phyloP scores from a whole-genome alignment of 176 grass and related monocot genomes.

The Alloteropsis semialata region DNA sequence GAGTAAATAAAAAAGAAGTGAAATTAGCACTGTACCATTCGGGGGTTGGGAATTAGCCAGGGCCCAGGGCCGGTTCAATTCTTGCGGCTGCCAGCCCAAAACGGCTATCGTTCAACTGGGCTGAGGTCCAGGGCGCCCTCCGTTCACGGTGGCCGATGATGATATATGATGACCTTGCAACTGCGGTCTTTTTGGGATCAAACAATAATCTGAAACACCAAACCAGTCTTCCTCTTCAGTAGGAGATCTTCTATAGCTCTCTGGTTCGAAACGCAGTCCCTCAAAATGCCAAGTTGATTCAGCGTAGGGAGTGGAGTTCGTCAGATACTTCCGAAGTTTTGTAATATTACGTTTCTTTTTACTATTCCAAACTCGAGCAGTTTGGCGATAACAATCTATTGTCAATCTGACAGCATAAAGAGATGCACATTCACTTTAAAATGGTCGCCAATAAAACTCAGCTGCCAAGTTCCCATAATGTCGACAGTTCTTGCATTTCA shows the following conservation, averaged over 20 bases:
- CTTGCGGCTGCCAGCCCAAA: background rate
- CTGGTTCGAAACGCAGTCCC: no score
- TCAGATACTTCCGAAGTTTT: background rate
- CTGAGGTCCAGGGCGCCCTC: no score
- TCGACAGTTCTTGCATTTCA: background rate
- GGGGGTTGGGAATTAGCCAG: no score
- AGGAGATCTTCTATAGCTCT: no score
- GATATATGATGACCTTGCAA: no score
- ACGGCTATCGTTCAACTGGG: background rate
- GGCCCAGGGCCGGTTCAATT: no score
- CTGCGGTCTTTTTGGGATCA: background rate
- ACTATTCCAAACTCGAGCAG: constrained; percentile 16
- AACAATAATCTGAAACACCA: background rate
- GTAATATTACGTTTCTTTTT: background rate
- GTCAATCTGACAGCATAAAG: background rate
- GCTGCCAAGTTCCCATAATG: background rate
- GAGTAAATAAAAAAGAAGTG: no score
- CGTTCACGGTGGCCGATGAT: no score
- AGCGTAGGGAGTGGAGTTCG: no score
- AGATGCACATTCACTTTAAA: background rate
- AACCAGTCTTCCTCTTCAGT: background rate
- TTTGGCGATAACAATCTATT: background rate
- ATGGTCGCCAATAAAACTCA: background rate
- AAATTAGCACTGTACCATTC: no score
- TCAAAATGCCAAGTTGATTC: no score